These are phyloP conservation scores for Dactylellina drechsleri DNA, from an alignment of 2,329 filamentous ascomycete genomes.

Conservation along the genomic window DNA sequence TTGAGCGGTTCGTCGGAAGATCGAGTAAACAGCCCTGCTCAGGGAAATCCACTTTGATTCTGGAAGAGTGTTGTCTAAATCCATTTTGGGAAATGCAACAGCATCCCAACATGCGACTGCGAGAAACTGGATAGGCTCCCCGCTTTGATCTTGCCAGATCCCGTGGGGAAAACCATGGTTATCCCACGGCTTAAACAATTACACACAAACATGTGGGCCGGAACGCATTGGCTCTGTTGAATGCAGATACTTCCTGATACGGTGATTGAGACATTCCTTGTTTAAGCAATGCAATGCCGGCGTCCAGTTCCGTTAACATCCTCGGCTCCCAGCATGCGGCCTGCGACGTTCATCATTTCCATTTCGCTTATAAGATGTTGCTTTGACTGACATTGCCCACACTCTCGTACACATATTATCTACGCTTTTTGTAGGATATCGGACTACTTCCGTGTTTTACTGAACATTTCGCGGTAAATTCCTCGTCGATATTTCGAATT, in stretches of 20 bases:
- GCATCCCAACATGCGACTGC: too few species aligned
- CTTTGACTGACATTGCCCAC: too few species aligned
- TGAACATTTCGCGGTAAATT: neutral
- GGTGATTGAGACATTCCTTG: neutral
- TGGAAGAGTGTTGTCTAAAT: too few species aligned
- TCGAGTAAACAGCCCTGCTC: too few species aligned
- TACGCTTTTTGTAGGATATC: too few species aligned
- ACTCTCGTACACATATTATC: too few species aligned
- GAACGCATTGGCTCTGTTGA: neutral
- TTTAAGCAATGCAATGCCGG: neutral
- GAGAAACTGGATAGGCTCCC: neutral
- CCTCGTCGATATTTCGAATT: too few species aligned
- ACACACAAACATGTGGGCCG: too few species aligned
- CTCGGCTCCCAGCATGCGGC: neutral
- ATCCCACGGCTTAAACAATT: slow-evolving; percentile 14
- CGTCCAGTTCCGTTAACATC: neutral
- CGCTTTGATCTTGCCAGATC: neutral
- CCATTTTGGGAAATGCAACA: too few species aligned
- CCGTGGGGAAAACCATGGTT: slow-evolving; percentile 4
- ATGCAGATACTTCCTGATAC: neutral
- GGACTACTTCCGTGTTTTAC: neutral
- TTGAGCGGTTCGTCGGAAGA: too few species aligned
- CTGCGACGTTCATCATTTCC: neutral
- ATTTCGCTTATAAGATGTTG: too few species aligned
- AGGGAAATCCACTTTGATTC: too few species aligned